Base-by-base conservation (phyloP, 805 yeast species). In the Naumovozyma baii region DNA sequence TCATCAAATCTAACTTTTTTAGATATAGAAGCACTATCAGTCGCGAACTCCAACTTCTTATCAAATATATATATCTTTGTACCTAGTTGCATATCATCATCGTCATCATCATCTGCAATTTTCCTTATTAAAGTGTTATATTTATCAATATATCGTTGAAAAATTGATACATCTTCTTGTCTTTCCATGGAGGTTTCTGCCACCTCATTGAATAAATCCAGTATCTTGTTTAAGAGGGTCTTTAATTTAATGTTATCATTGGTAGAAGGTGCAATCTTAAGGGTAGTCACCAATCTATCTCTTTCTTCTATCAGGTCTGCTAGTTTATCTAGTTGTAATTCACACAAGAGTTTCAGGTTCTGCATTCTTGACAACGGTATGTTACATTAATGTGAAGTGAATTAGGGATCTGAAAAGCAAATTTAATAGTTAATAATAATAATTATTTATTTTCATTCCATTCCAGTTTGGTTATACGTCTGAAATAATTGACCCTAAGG, bases 231-330 rank as follows among this genome's bases (percentile, higher is more conserved):
- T 29, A 57, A 36, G 30, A 55, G 61, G 33, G 42, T 46, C 34
- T 48, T 50, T 37, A 58, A 37, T 15, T 37, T 43, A 8, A 47
- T 33, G 16, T 49, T 52, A 42, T 58, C 63, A n/a, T 44, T 45
- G 2, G 38, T 33, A 2, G 63, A 54, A 2, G 62, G 61, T 19
- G 35, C 35, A 13, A 58, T 45, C 25, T 42, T 31, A 26, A 57
- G 32, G 18, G 42, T 45, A 3, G 42, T 35, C 2, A 50, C 39
- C n/a, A 59, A 39, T 30, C 63, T 41, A 13, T 37, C 31, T 22
- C 63, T 49, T 36, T 59, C 64, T 14, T 57, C 60, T 3, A 58
- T 45, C 16, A 56, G 18, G 41, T 57, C 59, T 3, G 39, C 38
- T 28, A 59, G 37, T 38, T 41, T 54, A 18, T 54, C 57, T 12